Base-by-base conservation (phyloP, 371 early-diverging fungal species). In the Rhizomucor miehei region DNA sequence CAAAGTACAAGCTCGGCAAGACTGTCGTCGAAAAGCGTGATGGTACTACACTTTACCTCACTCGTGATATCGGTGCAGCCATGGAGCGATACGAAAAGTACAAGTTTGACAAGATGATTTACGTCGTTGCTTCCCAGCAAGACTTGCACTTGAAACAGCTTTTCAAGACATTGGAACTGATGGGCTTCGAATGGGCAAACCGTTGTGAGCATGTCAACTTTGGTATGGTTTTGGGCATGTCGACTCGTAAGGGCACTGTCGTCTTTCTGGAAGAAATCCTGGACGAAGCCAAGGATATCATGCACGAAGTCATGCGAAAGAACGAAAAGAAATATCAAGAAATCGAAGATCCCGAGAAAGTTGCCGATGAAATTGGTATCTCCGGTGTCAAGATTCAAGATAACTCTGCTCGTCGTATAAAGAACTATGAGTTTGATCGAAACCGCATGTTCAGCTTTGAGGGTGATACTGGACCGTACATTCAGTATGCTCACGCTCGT, bases 401-500 rank as follows among this genome's bases (percentile, higher is more conserved):
- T 69, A 94, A 99, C 81, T 70, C 88, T 23, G 95, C 99, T 37
- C 90, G 91, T 65, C 89, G 99, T 64, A 80, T 94, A 67, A 96
- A 95, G 80, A 98, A 98, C 82, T 99, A 99, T 67, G 89, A 88
- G 44, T 99, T 99, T 71, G 86, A 96, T 73, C 93, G 94, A 89
- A 81, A 82, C 56, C 89, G 97, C 56, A 97, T 99, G 91, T 89
- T 95, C 69, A 84, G 89, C 54, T 97, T 97, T 65, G 98, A 98
- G 73, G 99, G 99, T 51, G 97, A 97, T 70, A 99, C 99, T 47
- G 99, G 99, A 14, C 98, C 99, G 41, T 99, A 99, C 76, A 82
- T 99, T 17, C 99, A 99, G 82, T 99, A 91, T 68, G 93, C 98
- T 36, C 94, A 97, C 75, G 90, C 97, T 39, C 95, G 99, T 69